phyloP scores from a whole-genome alignment of 441 rosid genomes.

The Pelargonium citronellum region DNA sequence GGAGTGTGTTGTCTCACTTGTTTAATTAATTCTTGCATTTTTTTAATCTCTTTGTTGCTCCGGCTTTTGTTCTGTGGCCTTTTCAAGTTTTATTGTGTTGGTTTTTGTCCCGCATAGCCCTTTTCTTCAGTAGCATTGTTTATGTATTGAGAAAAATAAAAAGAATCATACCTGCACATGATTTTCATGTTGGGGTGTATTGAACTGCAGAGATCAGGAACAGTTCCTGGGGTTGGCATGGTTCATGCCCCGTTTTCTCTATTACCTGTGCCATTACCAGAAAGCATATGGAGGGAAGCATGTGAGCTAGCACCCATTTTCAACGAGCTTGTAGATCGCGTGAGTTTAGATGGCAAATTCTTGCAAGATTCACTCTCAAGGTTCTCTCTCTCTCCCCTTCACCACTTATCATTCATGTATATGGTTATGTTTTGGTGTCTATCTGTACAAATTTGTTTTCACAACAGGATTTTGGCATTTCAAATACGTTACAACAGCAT shows the following conservation, averaged over 20 bases:
- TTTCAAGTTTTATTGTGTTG: background rate
- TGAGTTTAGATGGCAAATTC: conserved; percentile 83
- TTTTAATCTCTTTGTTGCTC: background rate
- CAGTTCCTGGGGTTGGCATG: conserved; percentile 84
- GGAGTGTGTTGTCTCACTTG: background rate
- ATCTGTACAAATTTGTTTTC: background rate
- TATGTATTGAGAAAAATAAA: background rate
- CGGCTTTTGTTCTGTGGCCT: background rate
- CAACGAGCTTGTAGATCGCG: conserved; percentile 90
- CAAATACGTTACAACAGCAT: background rate
- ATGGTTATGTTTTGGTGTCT: conserved; percentile 1
- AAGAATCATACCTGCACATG: conserved; percentile 1
- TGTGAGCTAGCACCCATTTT: conserved; percentile 87
- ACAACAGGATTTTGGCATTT: background rate
- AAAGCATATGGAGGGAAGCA: conserved; percentile 67
- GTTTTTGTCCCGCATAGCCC: background rate
- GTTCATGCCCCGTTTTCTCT: conserved; percentile 83
- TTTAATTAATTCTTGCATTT: background rate
- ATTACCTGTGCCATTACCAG: conserved; percentile 71
- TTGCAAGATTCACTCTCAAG: conserved; percentile 78
- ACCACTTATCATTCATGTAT: background rate
- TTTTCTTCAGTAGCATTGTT: background rate
- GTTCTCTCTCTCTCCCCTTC: conserved; percentile 30
- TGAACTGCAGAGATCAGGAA: conserved; percentile 66
- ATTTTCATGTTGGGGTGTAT: conserved; percentile 19